Conservation (phyloP, 1,139 yeast genomes). For the Candida pseudoviswanathii region DNA sequence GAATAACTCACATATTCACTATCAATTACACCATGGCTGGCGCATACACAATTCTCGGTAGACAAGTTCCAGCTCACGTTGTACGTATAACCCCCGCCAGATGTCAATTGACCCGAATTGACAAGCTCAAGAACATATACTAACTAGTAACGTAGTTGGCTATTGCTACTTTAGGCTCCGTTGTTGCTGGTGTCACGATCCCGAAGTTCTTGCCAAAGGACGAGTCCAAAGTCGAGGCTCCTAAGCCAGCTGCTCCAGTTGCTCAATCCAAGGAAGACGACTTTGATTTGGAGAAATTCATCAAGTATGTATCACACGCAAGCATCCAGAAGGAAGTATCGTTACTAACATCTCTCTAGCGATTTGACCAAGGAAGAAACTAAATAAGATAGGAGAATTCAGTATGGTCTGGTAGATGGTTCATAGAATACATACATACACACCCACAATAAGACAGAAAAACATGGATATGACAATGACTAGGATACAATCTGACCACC, state of each 20-base stretch:
- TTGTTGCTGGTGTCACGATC: conserved; percentile 46
- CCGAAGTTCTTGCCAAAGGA: conserved; percentile 34
- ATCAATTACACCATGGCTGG: conserved; percentile 49
- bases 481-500: too few species aligned
- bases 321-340: neutral
- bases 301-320: conserved; percentile 46
- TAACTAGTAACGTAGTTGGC: conserved; percentile 34
- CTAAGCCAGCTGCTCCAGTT: conserved; percentile 34
- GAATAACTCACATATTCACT: neutral
- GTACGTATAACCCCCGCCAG: conserved; percentile 37
- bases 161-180: conserved; percentile 48
- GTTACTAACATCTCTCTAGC: conserved; percentile 36
- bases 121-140: neutral
- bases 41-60: conserved; percentile 65
- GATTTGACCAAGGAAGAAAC: conserved; percentile 47
- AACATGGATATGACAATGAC: too few species aligned
- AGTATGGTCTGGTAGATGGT: neutral
- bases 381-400: conserved; percentile 22
- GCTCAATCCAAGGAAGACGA: conserved; percentile 49
- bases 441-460: neutral
- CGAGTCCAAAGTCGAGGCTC: conserved; percentile 32
- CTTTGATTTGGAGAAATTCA: conserved; percentile 60
- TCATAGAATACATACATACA: neutral
- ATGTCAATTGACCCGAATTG: neutral
- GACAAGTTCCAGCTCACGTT: conserved; percentile 63